These are phyloP conservation scores for Vanrija sp. DNA, from an alignment of 1,284 basidiomycete genomes.

Conservation along the genomic window DNA sequence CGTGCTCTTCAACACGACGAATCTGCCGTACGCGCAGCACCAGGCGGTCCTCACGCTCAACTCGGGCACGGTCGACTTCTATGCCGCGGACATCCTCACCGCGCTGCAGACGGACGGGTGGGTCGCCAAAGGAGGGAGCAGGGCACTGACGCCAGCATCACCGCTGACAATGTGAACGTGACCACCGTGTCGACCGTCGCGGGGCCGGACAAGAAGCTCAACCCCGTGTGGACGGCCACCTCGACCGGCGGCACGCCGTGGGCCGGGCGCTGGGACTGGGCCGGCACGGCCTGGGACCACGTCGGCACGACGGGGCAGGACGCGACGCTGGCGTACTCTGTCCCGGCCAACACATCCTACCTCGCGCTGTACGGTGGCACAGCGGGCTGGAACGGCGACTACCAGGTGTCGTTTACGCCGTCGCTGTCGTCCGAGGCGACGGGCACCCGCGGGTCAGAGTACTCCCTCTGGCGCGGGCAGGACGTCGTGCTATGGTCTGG, in stretches of 20 bases:
- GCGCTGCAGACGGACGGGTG: not conserved
- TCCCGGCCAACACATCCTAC: too few species aligned
- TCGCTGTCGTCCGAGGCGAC: too few species aligned
- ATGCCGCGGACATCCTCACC: not conserved
- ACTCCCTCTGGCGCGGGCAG: not conserved
- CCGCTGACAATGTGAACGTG: not conserved
- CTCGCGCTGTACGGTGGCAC: too few species aligned
- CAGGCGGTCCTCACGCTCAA: not conserved
- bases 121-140: not conserved
- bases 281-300: conserved; percentile 1
- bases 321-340: too few species aligned
- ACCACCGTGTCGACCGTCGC: not conserved
- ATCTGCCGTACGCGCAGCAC: not conserved
- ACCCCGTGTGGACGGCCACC: not conserved
- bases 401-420: too few species aligned
- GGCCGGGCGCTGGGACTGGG: conserved; percentile 2
- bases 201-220: not conserved
- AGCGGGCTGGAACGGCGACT: too few species aligned
- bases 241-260: not conserved
- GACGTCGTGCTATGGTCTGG: not conserved
- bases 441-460: too few species aligned
- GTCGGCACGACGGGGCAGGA: not conserved
- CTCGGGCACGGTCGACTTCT: not conserved
- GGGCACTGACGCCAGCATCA: not conserved
- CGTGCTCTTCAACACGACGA: not conserved